Conservation (phyloP, 78 protist species). For the Goniomonas avonlea region DNA sequence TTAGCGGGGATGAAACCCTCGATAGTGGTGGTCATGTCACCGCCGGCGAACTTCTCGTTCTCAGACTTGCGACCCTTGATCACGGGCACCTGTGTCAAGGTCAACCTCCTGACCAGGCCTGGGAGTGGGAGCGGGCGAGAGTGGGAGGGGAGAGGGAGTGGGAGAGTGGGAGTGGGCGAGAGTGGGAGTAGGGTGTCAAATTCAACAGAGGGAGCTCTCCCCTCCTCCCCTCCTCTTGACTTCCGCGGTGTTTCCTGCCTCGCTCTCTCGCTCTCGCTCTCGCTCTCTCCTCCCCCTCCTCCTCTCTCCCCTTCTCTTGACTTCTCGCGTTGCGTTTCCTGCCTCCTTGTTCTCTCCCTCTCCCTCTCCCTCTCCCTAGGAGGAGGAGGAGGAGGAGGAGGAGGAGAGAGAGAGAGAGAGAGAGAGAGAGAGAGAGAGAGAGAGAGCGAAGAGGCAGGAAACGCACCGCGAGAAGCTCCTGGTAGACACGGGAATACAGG, state of each 20-base stretch:
- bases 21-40: constrained; percentile 81
- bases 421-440: background rate
- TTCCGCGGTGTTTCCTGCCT: too few species aligned
- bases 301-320: too few species aligned
- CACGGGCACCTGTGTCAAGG: constrained; percentile 28
- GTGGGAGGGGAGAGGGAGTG: background rate
- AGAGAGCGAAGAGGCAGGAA: too few species aligned
- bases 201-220: too few species aligned
- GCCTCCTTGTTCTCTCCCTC: too few species aligned
- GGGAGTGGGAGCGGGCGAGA: background rate
- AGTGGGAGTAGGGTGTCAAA: background rate
- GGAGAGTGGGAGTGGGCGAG: too few species aligned
- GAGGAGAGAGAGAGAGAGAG: background rate
- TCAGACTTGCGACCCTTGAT: constrained; percentile 49
- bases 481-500: constrained; percentile 78
- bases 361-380: too few species aligned
- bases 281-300: too few species aligned
- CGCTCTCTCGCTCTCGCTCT: too few species aligned
- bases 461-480: constrained; percentile 83
- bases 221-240: too few species aligned
- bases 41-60: constrained; percentile 95
- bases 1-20: constrained; percentile 87
- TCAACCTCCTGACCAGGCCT: background rate
- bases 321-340: too few species aligned
- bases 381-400: too few species aligned